Evolutionary conservation across 257 asterid species (phyloP), one percentile per base, ranked within the genome.

Genomic region (Gardenia jasminoides): DNA sequence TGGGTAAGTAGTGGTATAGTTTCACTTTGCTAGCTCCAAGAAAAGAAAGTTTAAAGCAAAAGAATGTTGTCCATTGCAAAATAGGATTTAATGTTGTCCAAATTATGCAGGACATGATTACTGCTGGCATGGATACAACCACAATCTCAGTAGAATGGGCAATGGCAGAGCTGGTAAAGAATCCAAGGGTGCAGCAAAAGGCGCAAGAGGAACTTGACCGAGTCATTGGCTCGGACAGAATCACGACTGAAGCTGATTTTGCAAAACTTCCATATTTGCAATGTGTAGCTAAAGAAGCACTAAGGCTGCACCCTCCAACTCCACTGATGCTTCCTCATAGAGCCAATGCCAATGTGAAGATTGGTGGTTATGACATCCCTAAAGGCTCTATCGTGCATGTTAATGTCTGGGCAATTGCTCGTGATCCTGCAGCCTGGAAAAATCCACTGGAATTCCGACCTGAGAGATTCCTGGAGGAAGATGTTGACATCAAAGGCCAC

Each of bases 101-200:
- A 78, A 67, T 70, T 70, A 43, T 85, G 83, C 89, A 94, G 97
- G 96, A 94, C 62, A 92, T 91, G 98, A 89, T 93, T 77, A 83
- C 96, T 1, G 98, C 98, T 0, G 98, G 97, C 58, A 92, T 91
- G 93, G 98, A 94, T 88, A 94, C 98, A 1, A 83, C 92, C 70
- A 81, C 97, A 28, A 94, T 92, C 65, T 84, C 92, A 2, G 94
- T 84, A 5, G 98, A 93, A 48, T 93, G 98, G 98, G 93, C 89
- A 1, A 58, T 93, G 87, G 95, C 97, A 0, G 98, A 92, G 89
- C 76, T 93, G 76, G 93, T 93, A 0, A 80, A 88, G 80, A 93
- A 90, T 84, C 97, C 96, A 0, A 81, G 96, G 74, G 98, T 93
- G n/a, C 98, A 93, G 78, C 88, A 88, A 19, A 93, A 93, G 85